These are phyloP conservation scores for Aurinia saxatilis DNA, from an alignment of 345 rosid species.

Conservation along the genomic window DNA sequence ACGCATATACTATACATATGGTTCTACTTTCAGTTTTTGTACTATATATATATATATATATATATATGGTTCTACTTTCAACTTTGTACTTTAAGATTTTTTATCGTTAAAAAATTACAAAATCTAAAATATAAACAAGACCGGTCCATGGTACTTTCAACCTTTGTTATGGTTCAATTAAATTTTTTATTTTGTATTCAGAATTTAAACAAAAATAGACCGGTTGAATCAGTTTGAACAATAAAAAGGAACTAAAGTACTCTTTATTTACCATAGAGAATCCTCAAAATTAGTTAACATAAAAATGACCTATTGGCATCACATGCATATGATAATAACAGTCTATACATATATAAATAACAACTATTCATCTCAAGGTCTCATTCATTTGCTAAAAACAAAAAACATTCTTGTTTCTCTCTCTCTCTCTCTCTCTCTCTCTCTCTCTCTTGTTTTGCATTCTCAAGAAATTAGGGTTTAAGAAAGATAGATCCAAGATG, in stretches of 20 bases:
- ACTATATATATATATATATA: no score
- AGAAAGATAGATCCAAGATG: conserved; percentile 28
- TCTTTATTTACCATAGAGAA: background rate
- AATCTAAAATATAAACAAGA: no score
- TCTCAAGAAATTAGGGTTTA: conserved; percentile 13
- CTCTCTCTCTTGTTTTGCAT: background rate
- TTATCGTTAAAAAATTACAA: no score
- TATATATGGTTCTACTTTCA: no score
- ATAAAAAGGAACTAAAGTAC: background rate
- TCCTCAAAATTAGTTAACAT: background rate
- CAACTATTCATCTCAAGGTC: conserved; percentile 3
- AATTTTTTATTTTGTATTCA: background rate
- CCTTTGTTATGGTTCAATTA: background rate
- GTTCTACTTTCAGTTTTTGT: background rate
- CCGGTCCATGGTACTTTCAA: no score
- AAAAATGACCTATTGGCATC: background rate
- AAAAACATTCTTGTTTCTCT: background rate
- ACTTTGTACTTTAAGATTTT: no score
- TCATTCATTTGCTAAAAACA: background rate
- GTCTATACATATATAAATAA: background rate
- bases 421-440: background rate
- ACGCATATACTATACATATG: background rate
- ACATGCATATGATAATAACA: background rate
- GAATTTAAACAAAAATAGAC: background rate
- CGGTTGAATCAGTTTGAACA: background rate